Evolutionary conservation across 768 basidiomycete species (phyloP).

Genomic region (Austroboletus festivus): DNA sequence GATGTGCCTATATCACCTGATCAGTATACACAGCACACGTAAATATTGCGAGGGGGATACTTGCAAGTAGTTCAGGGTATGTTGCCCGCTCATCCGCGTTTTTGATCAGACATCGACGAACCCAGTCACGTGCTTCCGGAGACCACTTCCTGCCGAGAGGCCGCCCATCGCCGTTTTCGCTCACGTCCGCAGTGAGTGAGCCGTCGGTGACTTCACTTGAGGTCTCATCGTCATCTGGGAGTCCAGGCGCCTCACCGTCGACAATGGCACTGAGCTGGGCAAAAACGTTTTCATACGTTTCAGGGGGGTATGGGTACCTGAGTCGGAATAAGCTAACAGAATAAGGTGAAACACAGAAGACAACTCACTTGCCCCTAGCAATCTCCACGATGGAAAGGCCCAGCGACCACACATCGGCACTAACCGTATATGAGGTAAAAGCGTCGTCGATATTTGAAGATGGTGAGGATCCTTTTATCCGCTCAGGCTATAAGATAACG

Average conservation of each 20-base stretch:
- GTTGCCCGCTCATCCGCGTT: conserved; percentile 74
- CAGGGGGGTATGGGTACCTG: conserved; percentile 92
- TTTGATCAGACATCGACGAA: conserved; percentile 77
- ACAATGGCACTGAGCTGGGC: conserved; percentile 97
- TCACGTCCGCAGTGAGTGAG: conserved; percentile 2
- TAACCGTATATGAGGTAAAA: conserved; percentile 77
- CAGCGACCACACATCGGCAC: conserved; percentile 97
- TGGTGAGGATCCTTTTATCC: conserved; percentile 87
- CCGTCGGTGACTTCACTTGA: conserved; percentile 13
- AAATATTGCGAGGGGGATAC: conserved; percentile 22
- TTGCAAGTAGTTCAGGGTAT: conserved; percentile 76
- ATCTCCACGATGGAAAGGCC: conserved; percentile 94
- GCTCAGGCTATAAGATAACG: conserved; percentile 66
- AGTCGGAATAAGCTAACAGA: background rate
- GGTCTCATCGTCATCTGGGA: conserved; percentile 57
- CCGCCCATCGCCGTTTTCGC: conserved; percentile 15
- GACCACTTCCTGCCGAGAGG: conserved; percentile 25
- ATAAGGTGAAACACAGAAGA: background rate
- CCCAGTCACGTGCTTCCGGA: conserved; percentile 72
- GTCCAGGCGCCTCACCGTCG: conserved; percentile 84
- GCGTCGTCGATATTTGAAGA: conserved; percentile 30
- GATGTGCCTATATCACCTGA: conserved; percentile 53
- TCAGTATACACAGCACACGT: background rate
- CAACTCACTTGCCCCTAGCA: conserved; percentile 58
- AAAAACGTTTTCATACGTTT: conserved; percentile 96